Percentiles rank a stretch among this genome's conserved stretches.
These are phyloP conservation scores for Marasmius fiardii DNA, from an alignment of 1,284 basidiomycete species.

Conservation along the genomic window DNA sequence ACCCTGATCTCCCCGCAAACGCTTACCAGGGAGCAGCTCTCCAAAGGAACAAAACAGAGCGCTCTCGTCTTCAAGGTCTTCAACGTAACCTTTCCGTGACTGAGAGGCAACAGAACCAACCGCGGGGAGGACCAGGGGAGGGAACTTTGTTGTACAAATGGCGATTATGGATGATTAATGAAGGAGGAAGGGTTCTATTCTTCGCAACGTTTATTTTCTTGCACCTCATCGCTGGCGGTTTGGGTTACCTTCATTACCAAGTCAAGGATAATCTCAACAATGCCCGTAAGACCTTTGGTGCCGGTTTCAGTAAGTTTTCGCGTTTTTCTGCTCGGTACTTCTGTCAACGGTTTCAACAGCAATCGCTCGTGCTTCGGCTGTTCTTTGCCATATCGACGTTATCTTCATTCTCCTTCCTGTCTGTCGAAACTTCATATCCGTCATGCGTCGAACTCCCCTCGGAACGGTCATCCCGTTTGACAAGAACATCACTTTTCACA, in stretches of 20 bases:
- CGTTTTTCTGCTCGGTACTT: neutral
- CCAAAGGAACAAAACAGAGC: slow-evolving; percentile 24
- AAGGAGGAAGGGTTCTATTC: slow-evolving; percentile 75
- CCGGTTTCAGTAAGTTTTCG: slow-evolving; percentile 63
- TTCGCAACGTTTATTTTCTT: slow-evolving; percentile 76
- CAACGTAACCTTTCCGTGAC: slow-evolving; percentile 41
- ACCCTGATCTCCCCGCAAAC: slow-evolving; percentile 7
- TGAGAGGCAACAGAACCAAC: slow-evolving; percentile 24
- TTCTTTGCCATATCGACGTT: slow-evolving; percentile 87
- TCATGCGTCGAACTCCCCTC: slow-evolving; percentile 78
- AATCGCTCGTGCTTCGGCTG: slow-evolving; percentile 80
- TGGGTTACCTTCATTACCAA: slow-evolving; percentile 76
- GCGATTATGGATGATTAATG: slow-evolving; percentile 88
- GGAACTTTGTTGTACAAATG: slow-evolving; percentile 42
- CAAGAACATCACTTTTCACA: slow-evolving; percentile 87
- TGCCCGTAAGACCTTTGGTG: slow-evolving; percentile 67
- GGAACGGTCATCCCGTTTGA: slow-evolving; percentile 87
- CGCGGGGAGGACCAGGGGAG: slow-evolving; percentile 22
- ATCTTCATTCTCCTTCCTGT: slow-evolving; percentile 89
- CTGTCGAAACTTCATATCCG: slow-evolving; percentile 87
- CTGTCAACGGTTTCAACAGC: slow-evolving; percentile 36
- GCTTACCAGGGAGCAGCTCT: slow-evolving; percentile 15
- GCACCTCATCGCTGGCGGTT: slow-evolving; percentile 67
- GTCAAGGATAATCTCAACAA: slow-evolving; percentile 68
- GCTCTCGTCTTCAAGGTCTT: slow-evolving; percentile 21